phyloP scores from a whole-genome alignment of 2,329 filamentous ascomycete species.

The Pseudogymnoascus sp. region DNA sequence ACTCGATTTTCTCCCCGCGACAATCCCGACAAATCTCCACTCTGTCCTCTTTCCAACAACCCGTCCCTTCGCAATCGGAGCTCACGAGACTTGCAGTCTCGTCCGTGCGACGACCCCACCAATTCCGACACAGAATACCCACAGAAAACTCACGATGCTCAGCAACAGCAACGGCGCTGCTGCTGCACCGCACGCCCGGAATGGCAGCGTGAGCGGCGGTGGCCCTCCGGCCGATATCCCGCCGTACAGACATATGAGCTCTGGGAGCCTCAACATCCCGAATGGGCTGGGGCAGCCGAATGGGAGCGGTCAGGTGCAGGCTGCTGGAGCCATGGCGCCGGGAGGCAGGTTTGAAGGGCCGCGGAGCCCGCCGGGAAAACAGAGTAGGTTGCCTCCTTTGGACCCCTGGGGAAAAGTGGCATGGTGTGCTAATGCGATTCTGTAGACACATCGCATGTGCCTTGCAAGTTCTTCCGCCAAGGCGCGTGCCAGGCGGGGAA shows the following conservation, averaged over 20 bases:
- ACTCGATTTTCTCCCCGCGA: constrained; percentile 2
- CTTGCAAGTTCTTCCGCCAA: constrained; percentile 98
- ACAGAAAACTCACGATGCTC: constrained; percentile 11
- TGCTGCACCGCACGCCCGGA: constrained; percentile 9
- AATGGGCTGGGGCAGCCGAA: constrained; percentile 15
- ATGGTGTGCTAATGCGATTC: not conserved
- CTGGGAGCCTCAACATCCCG: constrained; percentile 38
- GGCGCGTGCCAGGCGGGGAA: constrained; percentile 93
- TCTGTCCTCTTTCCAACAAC: not conserved
- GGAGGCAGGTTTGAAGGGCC: constrained; percentile 49
- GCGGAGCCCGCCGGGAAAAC: constrained; percentile 55
- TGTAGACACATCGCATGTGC: constrained; percentile 88
- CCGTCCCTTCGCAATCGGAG: not conserved
- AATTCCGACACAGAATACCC: constrained; percentile 7
- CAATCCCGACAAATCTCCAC: not conserved
- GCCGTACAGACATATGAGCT: constrained; percentile 51
- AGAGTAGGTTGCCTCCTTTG: constrained; percentile 25
- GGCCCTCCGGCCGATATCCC: constrained; percentile 21
- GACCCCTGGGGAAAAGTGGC: constrained; percentile 14
- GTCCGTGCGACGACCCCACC: constrained; percentile 8
- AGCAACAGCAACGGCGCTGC: constrained; percentile 15
- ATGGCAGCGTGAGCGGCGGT: constrained; percentile 27
- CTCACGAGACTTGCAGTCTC: constrained; percentile 4
- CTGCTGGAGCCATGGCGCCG: constrained; percentile 39
- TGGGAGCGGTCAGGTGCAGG: constrained; percentile 14